phyloP scores from a whole-genome alignment of 2,329 filamentous ascomycete genomes.

The Setomelanomma holmii region DNA sequence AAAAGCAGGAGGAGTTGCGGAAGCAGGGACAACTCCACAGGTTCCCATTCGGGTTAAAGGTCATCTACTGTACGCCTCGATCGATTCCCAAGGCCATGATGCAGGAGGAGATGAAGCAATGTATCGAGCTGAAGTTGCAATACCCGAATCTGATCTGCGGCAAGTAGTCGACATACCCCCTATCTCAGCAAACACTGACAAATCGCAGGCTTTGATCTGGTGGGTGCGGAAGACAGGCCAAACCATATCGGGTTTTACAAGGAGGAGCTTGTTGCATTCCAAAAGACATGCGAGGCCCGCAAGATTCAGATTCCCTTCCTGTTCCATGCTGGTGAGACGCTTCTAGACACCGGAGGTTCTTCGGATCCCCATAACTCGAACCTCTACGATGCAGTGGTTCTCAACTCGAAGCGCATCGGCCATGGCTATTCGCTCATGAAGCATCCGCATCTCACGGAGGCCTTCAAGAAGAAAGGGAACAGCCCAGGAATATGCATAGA shows the following conservation, averaged over 20 bases:
- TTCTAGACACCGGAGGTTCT: conserved; percentile 67
- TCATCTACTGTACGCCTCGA: conserved; percentile 74
- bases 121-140: conserved; percentile 64
- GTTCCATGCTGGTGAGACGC: conserved; percentile 79
- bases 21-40: conserved; percentile 44
- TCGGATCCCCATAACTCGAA: conserved; percentile 67
- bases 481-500: conserved; percentile 68
- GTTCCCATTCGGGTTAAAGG: conserved; percentile 70
- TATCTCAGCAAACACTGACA: no score
- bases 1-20: conserved; percentile 55
- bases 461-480: conserved; percentile 57
- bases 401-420: conserved; percentile 73
- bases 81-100: conserved; percentile 62
- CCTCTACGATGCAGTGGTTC: conserved; percentile 70
- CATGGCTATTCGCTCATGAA: conserved; percentile 75
- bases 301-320: conserved; percentile 71
- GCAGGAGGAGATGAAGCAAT: conserved; percentile 64
- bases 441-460: conserved; percentile 68
- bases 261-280: conserved; percentile 65
- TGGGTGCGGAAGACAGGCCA: conserved; percentile 69
- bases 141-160: conserved; percentile 70
- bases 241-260: conserved; percentile 66
- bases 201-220: conserved; percentile 76
- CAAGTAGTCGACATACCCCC: conserved; percentile 44
- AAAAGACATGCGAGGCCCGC: conserved; percentile 56